phyloP scores from a whole-genome alignment of 1,284 basidiomycete species.

The Sporisorium scitamineum region DNA sequence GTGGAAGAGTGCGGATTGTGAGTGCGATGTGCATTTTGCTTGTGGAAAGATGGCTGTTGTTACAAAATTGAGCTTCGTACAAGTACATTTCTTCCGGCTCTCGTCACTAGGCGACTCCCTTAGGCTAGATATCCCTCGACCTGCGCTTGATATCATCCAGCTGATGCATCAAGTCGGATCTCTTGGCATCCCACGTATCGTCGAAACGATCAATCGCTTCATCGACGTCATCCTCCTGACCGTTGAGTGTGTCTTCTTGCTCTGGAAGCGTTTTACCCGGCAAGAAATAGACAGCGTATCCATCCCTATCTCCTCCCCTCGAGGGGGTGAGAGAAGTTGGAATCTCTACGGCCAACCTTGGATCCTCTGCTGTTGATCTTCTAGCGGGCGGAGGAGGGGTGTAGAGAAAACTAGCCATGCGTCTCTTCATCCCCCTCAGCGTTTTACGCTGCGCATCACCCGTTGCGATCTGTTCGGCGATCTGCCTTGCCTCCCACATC shows the following conservation, averaged over 20 bases:
- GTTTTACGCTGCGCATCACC: slow-evolving; percentile 28
- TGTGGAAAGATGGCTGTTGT: not conserved
- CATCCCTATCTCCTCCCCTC: not conserved
- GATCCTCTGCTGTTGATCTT: not conserved
- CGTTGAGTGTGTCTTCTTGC: slow-evolving; percentile 43
- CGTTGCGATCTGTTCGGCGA: slow-evolving; percentile 23
- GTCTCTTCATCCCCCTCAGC: slow-evolving; percentile 20
- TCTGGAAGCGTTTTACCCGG: slow-evolving; percentile 28
- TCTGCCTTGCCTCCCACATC: slow-evolving; percentile 23
- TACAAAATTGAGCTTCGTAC: not conserved
- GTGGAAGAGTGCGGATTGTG: no score
- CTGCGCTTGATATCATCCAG: slow-evolving; percentile 21
- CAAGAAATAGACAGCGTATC: slow-evolving; percentile 31
- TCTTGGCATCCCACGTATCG: slow-evolving; percentile 14
- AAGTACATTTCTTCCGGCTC: not conserved
- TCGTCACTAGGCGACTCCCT: not conserved
- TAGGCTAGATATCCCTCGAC: not conserved
- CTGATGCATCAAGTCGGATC: not conserved
- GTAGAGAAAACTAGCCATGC: slow-evolving; percentile 41
- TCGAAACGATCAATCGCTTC: slow-evolving; percentile 34
- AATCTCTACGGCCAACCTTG: slow-evolving; percentile 16
- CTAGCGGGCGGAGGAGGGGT: not conserved
- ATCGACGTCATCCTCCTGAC: slow-evolving; percentile 45
- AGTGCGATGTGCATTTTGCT: not conserved
- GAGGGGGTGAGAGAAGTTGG: not conserved